phyloP scores from a whole-genome alignment of 805 yeast genomes.

The Candida verbasci region DNA sequence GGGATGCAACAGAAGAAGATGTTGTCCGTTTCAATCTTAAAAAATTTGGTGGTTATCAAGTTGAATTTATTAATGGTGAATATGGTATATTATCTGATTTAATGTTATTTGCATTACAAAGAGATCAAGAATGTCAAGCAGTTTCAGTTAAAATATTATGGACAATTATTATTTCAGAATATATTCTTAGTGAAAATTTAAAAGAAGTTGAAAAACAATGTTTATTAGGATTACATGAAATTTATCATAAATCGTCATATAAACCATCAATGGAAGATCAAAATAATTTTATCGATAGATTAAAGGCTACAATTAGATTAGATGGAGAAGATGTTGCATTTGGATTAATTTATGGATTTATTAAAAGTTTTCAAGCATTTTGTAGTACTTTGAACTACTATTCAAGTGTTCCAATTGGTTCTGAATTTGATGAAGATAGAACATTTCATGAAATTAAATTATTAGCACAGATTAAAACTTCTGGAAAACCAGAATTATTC shows the following conservation, averaged over 20 bases:
- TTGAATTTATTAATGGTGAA: slow-evolving; percentile 52
- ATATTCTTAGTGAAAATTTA: slow-evolving; percentile 52
- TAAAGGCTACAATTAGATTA: slow-evolving; percentile 42
- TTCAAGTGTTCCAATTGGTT: slow-evolving; percentile 70
- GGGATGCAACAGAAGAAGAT: slow-evolving; percentile 55
- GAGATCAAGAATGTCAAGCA: slow-evolving; percentile 54
- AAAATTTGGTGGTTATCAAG: slow-evolving; percentile 68
- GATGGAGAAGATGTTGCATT: slow-evolving; percentile 66
- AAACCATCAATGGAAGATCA: slow-evolving; percentile 56
- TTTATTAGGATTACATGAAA: slow-evolving; percentile 58
- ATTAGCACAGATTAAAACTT: slow-evolving; percentile 70
- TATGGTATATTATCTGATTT: slow-evolving; percentile 61
- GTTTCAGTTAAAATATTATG: slow-evolving; percentile 66
- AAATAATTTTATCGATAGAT: slow-evolving; percentile 44
- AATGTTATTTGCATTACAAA: slow-evolving; percentile 64
- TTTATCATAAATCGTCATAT: slow-evolving; percentile 54
- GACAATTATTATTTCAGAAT: slow-evolving; percentile 67
- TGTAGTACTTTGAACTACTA: slow-evolving; percentile 62
- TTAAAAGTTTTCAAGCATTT: slow-evolving; percentile 54
- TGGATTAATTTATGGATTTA: slow-evolving; percentile 43
- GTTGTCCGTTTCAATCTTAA: slow-evolving; percentile 53
- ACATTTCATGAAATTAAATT: slow-evolving; percentile 74
- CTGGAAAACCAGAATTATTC: slow-evolving; percentile 73
- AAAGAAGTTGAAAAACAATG: slow-evolving; percentile 61
- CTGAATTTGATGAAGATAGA: slow-evolving; percentile 82